phyloP scores from a whole-genome alignment of 495 filamentous ascomycete species.

The Aspergillus wentii region DNA sequence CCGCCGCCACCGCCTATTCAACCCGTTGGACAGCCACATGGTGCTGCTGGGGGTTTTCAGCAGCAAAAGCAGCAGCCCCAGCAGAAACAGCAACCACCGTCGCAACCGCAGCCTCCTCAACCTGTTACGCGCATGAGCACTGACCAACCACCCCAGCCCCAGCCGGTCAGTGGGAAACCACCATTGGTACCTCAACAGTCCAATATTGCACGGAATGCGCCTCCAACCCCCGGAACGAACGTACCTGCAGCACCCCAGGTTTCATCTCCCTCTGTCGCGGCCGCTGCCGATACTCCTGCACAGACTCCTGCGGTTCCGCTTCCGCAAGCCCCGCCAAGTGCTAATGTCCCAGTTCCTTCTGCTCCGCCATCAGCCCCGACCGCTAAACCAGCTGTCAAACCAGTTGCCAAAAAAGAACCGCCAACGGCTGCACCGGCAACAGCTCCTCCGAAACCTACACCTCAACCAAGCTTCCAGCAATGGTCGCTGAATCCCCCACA shows the following conservation, averaged over 20 bases:
- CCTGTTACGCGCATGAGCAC: conserved; percentile 17
- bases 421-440: conserved; percentile 7
- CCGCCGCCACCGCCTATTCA: conserved; percentile 5
- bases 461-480: conserved; percentile 35
- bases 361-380: conserved; percentile 5
- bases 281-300: conserved; percentile 4
- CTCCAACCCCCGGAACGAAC: conserved; percentile 11
- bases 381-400: conserved; percentile 13
- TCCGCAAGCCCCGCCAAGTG: conserved; percentile 21
- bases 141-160: conserved; percentile 22
- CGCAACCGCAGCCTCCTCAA: conserved; percentile 9
- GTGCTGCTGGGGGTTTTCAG: too few species aligned
- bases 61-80: background rate
- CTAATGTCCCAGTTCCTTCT: conserved; percentile 13
- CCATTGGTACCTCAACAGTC: conserved; percentile 28
- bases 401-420: conserved; percentile 4
- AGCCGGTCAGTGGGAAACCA: conserved; percentile 32
- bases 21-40: conserved; percentile 6
- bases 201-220: conserved; percentile 20
- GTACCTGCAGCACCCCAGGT: conserved; percentile 15
- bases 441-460: conserved; percentile 17
- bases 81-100: conserved; percentile 5
- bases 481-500: conserved; percentile 36
- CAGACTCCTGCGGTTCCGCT: conserved; percentile 9
- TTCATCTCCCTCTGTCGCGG: conserved; percentile 11